Conservation (phyloP, 1,284 basidiomycete genomes). For the Heliocybe sulcata region DNA sequence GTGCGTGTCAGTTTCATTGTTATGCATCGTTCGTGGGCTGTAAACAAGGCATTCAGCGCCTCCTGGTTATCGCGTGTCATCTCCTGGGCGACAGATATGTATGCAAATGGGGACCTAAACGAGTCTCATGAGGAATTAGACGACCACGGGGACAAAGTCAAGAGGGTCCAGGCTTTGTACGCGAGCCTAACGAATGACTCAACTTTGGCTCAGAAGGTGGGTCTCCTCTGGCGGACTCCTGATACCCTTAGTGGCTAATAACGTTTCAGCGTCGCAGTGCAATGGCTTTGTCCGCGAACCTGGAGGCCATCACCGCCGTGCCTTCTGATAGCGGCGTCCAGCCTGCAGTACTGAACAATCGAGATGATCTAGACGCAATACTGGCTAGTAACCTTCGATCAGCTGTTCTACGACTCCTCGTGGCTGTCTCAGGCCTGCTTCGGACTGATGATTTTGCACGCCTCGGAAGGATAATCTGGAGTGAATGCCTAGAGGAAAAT, state of each 20-base stretch:
- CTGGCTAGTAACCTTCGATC: slow-evolving; percentile 32
- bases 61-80: slow-evolving; percentile 49
- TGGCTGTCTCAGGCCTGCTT: slow-evolving; percentile 49
- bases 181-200: slow-evolving; percentile 29
- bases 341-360: neutral
- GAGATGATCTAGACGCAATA: slow-evolving; percentile 27
- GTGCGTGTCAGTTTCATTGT: slow-evolving; percentile 27
- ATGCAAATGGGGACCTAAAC: slow-evolving; percentile 22
- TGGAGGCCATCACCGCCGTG: neutral
- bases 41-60: slow-evolving; percentile 28
- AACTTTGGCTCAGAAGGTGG: neutral
- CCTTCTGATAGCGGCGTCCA: neutral
- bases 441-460: slow-evolving; percentile 36
- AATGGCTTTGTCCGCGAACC: slow-evolving; percentile 18
- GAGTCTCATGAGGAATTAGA: slow-evolving; percentile 20
- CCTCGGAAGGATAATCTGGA: slow-evolving; percentile 51
- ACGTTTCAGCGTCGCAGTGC: slow-evolving; percentile 15
- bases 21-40: neutral
- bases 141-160: slow-evolving; percentile 44
- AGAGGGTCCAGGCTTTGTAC: slow-evolving; percentile 36
- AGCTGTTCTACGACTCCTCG: slow-evolving; percentile 49
- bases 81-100: slow-evolving; percentile 37
- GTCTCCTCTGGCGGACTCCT: neutral
- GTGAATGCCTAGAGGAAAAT: slow-evolving; percentile 33
- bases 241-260: neutral